These are phyloP conservation scores for Yarrowia phangngaensis DNA, from an alignment of 805 yeast species.

Conservation along the genomic window DNA sequence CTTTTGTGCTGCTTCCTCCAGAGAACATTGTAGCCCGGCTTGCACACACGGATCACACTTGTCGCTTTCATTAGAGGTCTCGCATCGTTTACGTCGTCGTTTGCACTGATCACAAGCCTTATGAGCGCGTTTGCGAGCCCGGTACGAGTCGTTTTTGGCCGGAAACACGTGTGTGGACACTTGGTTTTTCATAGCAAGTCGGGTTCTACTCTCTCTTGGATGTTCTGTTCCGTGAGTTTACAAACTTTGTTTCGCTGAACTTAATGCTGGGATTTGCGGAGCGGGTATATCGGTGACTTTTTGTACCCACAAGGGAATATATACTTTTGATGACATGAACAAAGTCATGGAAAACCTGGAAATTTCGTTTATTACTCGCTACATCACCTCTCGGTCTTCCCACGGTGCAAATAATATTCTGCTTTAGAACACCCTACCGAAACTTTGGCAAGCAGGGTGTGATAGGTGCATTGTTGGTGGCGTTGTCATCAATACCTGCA, in stretches of 20 bases:
- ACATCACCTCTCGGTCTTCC: too few relatives aligned
- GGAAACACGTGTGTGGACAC: constrained; percentile 43
- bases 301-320: not conserved
- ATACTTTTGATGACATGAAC: not conserved
- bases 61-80: constrained; percentile 34
- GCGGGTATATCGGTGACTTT: not conserved
- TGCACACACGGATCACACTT: constrained; percentile 39
- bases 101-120: constrained; percentile 45
- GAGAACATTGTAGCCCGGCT: constrained; percentile 37
- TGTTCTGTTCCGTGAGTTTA: too few relatives aligned
- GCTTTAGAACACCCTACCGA: too few relatives aligned
- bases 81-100: constrained; percentile 40
- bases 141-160: constrained; percentile 43
- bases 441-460: too few relatives aligned
- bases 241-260: not conserved
- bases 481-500: too few relatives aligned
- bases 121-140: constrained; percentile 45
- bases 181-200: constrained; percentile 14
- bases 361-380: not conserved
- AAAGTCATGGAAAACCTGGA: not conserved
- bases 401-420: too few relatives aligned
- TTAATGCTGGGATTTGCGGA: not conserved
- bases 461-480: too few relatives aligned
- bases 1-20: constrained; percentile 29
- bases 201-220: too few relatives aligned